Evolutionary conservation across 306 rosid species (phyloP).

Genomic region (Cicer judaicum): DNA sequence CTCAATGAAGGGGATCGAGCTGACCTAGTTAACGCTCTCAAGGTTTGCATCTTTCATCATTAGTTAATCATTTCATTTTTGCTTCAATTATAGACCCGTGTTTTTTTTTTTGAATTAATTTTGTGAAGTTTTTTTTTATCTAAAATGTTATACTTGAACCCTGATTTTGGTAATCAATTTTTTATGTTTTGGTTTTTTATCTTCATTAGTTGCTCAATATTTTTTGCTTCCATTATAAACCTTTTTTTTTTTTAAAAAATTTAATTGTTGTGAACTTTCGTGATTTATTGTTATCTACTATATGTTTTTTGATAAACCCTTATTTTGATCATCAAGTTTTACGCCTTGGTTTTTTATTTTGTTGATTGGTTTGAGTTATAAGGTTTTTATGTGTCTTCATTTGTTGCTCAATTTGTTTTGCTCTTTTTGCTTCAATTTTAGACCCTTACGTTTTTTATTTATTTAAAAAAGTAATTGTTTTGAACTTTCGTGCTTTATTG

Average conservation of each 20-base stretch:
- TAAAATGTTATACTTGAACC: neutral
- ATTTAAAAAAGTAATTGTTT: neutral
- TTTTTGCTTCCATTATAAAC: neutral
- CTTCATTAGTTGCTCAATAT: neutral
- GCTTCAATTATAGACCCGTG: neutral
- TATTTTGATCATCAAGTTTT: neutral
- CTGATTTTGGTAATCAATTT: neutral
- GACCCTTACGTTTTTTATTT: neutral
- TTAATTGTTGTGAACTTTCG: too few relatives aligned
- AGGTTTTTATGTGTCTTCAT: neutral
- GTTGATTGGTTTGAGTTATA: slow-evolving; percentile 3
- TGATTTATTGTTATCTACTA: neutral
- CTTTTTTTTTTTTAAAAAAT: too few relatives aligned
- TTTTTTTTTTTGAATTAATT: too few relatives aligned
- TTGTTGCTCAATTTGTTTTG: neutral
- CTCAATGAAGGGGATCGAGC: slow-evolving; percentile 62
- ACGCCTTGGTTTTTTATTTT: neutral
- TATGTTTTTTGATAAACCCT: neutral
- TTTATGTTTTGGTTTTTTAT: neutral
- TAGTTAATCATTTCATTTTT: neutral
- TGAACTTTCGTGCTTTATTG: neutral
- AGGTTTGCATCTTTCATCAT: slow-evolving; percentile 52
- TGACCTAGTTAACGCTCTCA: slow-evolving; percentile 62
- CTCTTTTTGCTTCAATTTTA: neutral
- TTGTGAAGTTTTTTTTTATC: neutral